A percentile compares a stretch with the other conserved stretches of the same genome.
These are phyloP conservation scores for Aspergillus kassunensis DNA, from an alignment of 495 filamentous ascomycete genomes.

Conservation along the genomic window DNA sequence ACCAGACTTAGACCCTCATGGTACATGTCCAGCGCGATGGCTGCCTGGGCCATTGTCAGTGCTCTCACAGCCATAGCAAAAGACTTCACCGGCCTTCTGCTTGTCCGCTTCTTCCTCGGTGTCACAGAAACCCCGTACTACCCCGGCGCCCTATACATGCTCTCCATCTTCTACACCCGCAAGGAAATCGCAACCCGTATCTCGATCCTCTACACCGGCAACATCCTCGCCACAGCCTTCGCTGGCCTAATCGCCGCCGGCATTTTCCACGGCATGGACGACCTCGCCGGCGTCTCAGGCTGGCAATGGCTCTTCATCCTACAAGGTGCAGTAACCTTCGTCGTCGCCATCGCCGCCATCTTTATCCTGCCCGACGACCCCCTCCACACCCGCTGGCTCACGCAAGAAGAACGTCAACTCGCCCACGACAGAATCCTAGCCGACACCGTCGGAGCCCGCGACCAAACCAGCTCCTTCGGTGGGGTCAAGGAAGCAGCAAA, in stretches of 20 bases:
- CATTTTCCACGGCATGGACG: slow-evolving; percentile 21
- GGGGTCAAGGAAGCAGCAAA: slow-evolving; percentile 18
- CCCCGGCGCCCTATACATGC: slow-evolving; percentile 40
- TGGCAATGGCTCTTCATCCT: slow-evolving; percentile 72
- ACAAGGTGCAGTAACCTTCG: slow-evolving; percentile 63
- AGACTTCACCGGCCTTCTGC: slow-evolving; percentile 36
- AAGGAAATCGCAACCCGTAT: slow-evolving; percentile 44
- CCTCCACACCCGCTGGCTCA: slow-evolving; percentile 15
- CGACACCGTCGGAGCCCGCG: slow-evolving; percentile 32
- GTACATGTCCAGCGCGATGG: slow-evolving; percentile 34
- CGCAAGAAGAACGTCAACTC: slow-evolving; percentile 12
- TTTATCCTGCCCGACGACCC: slow-evolving; percentile 71
- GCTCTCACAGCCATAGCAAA: slow-evolving; percentile 38
- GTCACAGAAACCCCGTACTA: slow-evolving; percentile 48
- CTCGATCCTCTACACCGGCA: slow-evolving; percentile 41
- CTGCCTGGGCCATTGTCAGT: slow-evolving; percentile 44
- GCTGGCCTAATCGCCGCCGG: slow-evolving; percentile 46
- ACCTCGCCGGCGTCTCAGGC: slow-evolving; percentile 52
- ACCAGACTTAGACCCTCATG: slow-evolving; percentile 31
- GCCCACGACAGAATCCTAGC: slow-evolving; percentile 14
- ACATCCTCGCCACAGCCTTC: slow-evolving; percentile 42
- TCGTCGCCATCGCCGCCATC: slow-evolving; percentile 62
- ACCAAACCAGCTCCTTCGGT: slow-evolving; percentile 12
- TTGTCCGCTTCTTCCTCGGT: slow-evolving; percentile 36
- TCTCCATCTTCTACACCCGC: slow-evolving; percentile 43